Percentiles rank a stretch among this genome's conserved stretches.
phyloP scores from a whole-genome alignment of 768 basidiomycete genomes.

The Termitomyces sp. region DNA sequence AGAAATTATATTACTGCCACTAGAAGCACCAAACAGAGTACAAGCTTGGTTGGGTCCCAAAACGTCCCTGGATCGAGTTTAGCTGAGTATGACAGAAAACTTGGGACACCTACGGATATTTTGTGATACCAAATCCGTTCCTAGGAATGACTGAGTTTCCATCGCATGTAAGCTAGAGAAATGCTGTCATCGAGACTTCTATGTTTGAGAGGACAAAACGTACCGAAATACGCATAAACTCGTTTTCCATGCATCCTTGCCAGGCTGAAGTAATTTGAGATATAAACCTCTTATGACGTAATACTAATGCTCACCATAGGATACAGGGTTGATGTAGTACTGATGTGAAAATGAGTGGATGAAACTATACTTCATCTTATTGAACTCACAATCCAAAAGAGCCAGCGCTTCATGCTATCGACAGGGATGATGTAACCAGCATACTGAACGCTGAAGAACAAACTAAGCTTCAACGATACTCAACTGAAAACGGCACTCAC shows the following conservation, averaged over 20 bases:
- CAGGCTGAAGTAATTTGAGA: constrained; percentile 40
- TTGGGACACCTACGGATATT: constrained; percentile 51
- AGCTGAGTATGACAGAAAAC: constrained; percentile 11
- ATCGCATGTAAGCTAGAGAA: constrained; percentile 51
- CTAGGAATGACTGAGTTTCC: constrained; percentile 62
- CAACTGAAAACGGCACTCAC: constrained; percentile 20
- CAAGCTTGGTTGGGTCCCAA: constrained; percentile 72
- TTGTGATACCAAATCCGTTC: constrained; percentile 46
- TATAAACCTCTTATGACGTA: not conserved
- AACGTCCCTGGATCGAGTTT: constrained; percentile 28
- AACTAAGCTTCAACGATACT: not conserved
- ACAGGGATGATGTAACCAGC: constrained; percentile 67
- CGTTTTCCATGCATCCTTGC: constrained; percentile 79
- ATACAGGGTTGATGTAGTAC: constrained; percentile 78
- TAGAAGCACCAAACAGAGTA: constrained; percentile 61
- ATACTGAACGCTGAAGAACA: constrained; percentile 45
- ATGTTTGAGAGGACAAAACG: constrained; percentile 8
- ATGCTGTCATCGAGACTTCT: not conserved
- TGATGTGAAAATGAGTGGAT: constrained; percentile 16
- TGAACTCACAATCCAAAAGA: constrained; percentile 75
- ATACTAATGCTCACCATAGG: constrained; percentile 44
- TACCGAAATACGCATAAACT: constrained; percentile 69
- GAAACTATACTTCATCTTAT: not conserved
- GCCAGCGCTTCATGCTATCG: constrained; percentile 69
- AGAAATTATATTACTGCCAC: constrained; percentile 48